Evolutionary conservation across 305 asterid genomes (phyloP).

Genomic region (Plantago rigida): DNA sequence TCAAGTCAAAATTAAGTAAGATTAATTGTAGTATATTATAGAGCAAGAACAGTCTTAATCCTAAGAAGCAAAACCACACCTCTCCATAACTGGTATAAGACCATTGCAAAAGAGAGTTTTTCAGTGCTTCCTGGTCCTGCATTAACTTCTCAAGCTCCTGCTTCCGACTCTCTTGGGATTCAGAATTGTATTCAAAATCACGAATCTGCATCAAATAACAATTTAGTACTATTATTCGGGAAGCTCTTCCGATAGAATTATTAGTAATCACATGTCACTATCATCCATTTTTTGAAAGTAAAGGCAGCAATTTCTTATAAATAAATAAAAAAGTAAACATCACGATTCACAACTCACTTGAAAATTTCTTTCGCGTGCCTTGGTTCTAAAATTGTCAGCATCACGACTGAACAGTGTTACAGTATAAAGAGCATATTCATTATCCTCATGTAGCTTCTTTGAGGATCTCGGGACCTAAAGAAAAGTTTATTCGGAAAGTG

Average conservation of each 20-base stretch:
- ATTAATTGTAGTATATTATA: not conserved
- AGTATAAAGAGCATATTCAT: slow-evolving; percentile 79
- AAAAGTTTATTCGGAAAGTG: slow-evolving; percentile 30
- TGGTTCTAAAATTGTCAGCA: slow-evolving; percentile 86
- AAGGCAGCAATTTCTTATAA: not conserved
- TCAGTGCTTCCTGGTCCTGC: slow-evolving; percentile 75
- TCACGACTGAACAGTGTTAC: slow-evolving; percentile 83
- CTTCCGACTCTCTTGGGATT: slow-evolving; percentile 78
- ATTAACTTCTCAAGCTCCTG: slow-evolving; percentile 77
- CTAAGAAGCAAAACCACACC: slow-evolving; percentile 37
- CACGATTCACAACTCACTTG: slow-evolving; percentile 51
- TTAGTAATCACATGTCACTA: not conserved
- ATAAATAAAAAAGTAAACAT: not conserved
- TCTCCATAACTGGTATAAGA: slow-evolving; percentile 93
- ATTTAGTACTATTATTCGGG: slow-evolving; percentile 22
- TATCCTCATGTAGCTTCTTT: slow-evolving; percentile 86
- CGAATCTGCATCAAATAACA: slow-evolving; percentile 51
- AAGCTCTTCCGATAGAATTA: slow-evolving; percentile 18
- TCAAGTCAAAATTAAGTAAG: not conserved
- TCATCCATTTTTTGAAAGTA: slow-evolving; percentile 5
- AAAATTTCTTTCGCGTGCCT: slow-evolving; percentile 80
- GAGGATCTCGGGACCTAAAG: slow-evolving; percentile 94
- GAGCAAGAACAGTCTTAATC: not conserved
- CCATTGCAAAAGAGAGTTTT: slow-evolving; percentile 83
- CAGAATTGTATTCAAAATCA: slow-evolving; percentile 74